Conservation (phyloP, 768 basidiomycete genomes). For the Lactarius psammicola region DNA sequence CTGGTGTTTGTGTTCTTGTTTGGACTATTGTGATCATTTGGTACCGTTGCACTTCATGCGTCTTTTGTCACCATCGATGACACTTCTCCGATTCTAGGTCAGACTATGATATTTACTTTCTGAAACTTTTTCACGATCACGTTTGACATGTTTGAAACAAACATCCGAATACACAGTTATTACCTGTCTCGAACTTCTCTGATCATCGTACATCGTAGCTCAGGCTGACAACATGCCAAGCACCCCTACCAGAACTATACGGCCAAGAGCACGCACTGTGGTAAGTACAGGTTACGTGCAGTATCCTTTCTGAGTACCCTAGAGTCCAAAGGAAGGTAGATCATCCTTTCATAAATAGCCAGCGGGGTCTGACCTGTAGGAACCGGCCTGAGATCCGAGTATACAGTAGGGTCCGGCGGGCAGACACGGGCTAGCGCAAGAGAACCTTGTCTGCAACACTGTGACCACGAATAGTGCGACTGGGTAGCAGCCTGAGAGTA, state of each 20-base stretch:
- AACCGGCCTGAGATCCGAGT: too few species aligned
- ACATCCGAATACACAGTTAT: background rate
- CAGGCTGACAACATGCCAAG: background rate
- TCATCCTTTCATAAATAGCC: background rate
- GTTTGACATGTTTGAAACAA: background rate
- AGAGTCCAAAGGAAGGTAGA: background rate
- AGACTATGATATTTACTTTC: background rate
- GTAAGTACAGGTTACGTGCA: too few species aligned
- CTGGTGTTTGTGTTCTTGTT: background rate
- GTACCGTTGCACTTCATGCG: background rate
- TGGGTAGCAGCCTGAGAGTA: too few species aligned
- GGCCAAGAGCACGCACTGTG: background rate
- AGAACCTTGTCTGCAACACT: too few species aligned
- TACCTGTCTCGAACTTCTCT: background rate
- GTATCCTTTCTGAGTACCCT: too few species aligned
- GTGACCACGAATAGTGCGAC: too few species aligned
- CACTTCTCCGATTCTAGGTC: background rate
- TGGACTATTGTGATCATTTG: background rate
- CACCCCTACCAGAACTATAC: background rate
- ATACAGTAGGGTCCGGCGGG: too few species aligned
- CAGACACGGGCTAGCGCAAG: too few species aligned
- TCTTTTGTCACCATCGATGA: background rate
- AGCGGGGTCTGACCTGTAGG: too few species aligned
- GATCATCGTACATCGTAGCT: background rate
- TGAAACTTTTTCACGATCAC: background rate